phyloP scores from a whole-genome alignment of 2,329 filamentous ascomycete genomes.

The Pleochaeta shiraiana region DNA sequence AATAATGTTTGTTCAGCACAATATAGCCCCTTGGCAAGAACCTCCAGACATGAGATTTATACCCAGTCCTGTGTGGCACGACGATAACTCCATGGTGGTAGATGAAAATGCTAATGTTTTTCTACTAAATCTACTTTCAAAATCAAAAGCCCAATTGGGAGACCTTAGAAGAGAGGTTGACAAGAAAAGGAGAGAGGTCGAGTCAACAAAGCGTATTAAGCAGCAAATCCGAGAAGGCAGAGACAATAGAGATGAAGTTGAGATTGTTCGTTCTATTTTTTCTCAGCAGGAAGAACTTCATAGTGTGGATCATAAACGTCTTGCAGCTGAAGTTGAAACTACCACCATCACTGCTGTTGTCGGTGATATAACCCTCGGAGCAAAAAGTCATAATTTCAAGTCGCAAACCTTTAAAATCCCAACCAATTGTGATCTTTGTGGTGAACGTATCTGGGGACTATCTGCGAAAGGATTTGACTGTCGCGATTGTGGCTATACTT shows the following conservation, averaged over 20 bases:
- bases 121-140: conserved; percentile 73
- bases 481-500: conserved; percentile 90
- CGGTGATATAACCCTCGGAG: conserved; percentile 78
- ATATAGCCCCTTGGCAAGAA: conserved; percentile 62
- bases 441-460: conserved; percentile 90
- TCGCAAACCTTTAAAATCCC: conserved; percentile 99
- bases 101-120: conserved; percentile 81
- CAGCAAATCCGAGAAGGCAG: conserved; percentile 60
- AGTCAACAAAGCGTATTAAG: conserved; percentile 50
- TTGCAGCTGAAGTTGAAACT: conserved; percentile 84
- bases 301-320: conserved; percentile 57
- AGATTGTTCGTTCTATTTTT: conserved; percentile 67
- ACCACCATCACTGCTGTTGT: conserved; percentile 80
- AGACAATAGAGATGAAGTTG: conserved; percentile 75
- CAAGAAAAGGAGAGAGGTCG: conserved; percentile 68
- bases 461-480: conserved; percentile 96
- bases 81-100: conserved; percentile 67
- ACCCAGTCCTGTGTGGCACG: conserved; percentile 91
- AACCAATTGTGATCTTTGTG: conserved; percentile 93
- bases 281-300: conserved; percentile 67
- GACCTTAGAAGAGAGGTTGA: conserved; percentile 69
- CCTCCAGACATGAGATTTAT: conserved; percentile 74
- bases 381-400: conserved; percentile 94
- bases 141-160: conserved; percentile 66
- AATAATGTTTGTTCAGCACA: conserved; percentile 96